These are phyloP conservation scores for Suillus occidentalis DNA, from an alignment of 768 basidiomycete species.

Conservation along the genomic window DNA sequence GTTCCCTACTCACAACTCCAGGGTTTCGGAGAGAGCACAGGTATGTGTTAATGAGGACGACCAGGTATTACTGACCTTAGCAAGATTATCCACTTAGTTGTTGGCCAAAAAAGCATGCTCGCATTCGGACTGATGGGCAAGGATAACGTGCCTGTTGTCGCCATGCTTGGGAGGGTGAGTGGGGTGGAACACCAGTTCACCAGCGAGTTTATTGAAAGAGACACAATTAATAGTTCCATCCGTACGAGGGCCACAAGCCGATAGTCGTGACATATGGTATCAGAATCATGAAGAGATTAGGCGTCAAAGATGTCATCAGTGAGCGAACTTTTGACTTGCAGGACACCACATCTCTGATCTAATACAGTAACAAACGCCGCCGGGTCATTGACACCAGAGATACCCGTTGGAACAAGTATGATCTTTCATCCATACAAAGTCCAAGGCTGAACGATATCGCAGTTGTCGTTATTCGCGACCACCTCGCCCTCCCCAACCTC, in stretches of 20 bases:
- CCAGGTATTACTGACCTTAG: neutral
- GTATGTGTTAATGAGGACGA: conserved; percentile 36
- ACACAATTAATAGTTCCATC: conserved; percentile 60
- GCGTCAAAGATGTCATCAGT: conserved; percentile 77
- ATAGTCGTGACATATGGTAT: conserved; percentile 75
- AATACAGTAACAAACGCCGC: conserved; percentile 82
- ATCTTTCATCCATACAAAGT: conserved; percentile 5
- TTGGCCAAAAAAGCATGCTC: conserved; percentile 77
- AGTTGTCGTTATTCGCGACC: conserved; percentile 87
- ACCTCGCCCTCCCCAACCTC: conserved; percentile 77
- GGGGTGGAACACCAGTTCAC: neutral
- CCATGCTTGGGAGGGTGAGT: conserved; percentile 83
- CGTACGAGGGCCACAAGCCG: conserved; percentile 80
- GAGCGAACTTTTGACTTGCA: conserved; percentile 26
- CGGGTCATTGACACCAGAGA: conserved; percentile 71
- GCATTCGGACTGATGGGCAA: conserved; percentile 78
- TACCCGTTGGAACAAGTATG: conserved; percentile 82
- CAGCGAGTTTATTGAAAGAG: neutral
- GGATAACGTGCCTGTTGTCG: conserved; percentile 75
- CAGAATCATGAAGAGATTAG: conserved; percentile 74
- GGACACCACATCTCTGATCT: neutral
- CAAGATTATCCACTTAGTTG: conserved; percentile 44
- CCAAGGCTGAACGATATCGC: conserved; percentile 11
- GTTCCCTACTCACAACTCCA: conserved; percentile 68
- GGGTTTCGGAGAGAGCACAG: conserved; percentile 78